These are phyloP conservation scores for Aspergillus hiratsukae DNA, from an alignment of 2,329 filamentous ascomycete genomes.

Conservation along the genomic window DNA sequence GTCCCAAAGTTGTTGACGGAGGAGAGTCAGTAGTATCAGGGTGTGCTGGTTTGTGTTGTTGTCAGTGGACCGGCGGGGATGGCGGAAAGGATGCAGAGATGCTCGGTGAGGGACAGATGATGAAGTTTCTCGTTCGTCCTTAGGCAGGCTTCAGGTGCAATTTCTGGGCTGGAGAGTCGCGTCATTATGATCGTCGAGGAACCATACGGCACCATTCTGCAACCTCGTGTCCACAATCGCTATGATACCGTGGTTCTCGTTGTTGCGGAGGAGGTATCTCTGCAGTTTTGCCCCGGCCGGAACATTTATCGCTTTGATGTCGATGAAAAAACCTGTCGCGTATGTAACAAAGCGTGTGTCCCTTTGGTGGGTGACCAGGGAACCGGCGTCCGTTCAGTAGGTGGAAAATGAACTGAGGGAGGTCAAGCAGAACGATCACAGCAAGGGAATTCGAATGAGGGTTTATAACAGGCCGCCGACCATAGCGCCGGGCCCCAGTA, in stretches of 20 bases:
- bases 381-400: neutral
- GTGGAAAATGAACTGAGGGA: neutral
- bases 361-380: neutral
- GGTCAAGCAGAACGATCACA: neutral
- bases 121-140: neutral
- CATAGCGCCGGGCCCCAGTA: too few relatives aligned
- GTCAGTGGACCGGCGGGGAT: slow-evolving; percentile 1
- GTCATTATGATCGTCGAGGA: neutral
- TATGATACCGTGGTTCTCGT: neutral
- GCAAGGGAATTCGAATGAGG: neutral
- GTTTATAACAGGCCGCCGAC: too few relatives aligned
- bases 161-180: neutral
- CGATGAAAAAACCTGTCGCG: neutral
- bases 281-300: neutral
- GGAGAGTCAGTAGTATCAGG: neutral
- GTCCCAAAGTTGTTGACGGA: neutral
- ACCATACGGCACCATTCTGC: neutral
- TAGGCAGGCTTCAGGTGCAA: neutral
- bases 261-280: neutral
- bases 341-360: neutral
- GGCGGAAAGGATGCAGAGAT: neutral
- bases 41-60: neutral
- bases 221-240: neutral
- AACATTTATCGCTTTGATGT: neutral
- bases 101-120: too few relatives aligned